These are phyloP conservation scores for Xylariaceae sp. DNA, from an alignment of 2,329 filamentous ascomycete species.

Conservation along the genomic window DNA sequence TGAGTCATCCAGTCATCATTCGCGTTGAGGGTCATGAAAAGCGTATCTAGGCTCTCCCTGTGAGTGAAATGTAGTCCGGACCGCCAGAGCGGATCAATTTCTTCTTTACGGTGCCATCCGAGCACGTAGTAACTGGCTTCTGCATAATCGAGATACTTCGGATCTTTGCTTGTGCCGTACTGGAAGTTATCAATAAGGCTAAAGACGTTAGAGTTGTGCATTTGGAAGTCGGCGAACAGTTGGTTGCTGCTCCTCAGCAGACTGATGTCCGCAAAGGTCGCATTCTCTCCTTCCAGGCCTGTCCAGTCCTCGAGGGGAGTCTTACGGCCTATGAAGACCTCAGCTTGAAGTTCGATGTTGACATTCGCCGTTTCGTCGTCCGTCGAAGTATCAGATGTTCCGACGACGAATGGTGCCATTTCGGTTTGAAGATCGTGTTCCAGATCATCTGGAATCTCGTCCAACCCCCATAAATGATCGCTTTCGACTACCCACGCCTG, in stretches of 20 bases:
- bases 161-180: conserved; percentile 20
- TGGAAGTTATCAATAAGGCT: conserved; percentile 39
- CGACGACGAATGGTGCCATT: conserved; percentile 37
- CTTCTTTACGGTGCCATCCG: conserved; percentile 36
- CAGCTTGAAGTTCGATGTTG: conserved; percentile 37
- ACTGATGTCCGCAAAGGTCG: neutral
- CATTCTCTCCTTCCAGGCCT: neutral
- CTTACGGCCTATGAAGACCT: conserved; percentile 41
- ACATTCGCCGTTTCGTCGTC: neutral
- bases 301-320: conserved; percentile 17
- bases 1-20: conserved; percentile 16
- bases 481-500: conserved; percentile 40
- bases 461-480: conserved; percentile 33
- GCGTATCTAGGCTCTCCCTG: conserved; percentile 14
- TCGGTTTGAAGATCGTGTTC: conserved; percentile 38
- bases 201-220: conserved; percentile 42
- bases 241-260: conserved; percentile 27
- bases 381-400: neutral
- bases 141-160: conserved; percentile 26
- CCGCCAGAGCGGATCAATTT: conserved; percentile 11
- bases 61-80: no score
- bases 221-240: conserved; percentile 41
- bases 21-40: conserved; percentile 20
- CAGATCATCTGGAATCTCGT: conserved; percentile 25
- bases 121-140: conserved; percentile 38